Evolutionary conservation across 2,329 filamentous ascomycete genomes (phyloP).

Genomic region (Aspergillus pseudoglaucus): DNA sequence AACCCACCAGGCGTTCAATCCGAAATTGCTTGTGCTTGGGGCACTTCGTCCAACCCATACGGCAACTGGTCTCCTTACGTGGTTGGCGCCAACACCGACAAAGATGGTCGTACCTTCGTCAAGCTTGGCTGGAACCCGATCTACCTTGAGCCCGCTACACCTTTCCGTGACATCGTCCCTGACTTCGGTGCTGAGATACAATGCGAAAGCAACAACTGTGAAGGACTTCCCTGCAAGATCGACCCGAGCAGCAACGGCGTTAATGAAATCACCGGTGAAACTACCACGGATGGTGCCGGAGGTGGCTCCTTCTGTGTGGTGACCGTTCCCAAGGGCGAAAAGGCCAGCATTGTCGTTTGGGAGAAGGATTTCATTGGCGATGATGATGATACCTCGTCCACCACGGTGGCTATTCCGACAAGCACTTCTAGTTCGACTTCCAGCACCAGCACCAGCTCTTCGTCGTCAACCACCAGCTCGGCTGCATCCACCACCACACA

Average conservation of each 20-base stretch:
- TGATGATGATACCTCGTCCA: constrained; percentile 4
- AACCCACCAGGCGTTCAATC: constrained; percentile 62
- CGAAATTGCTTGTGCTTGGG: constrained; percentile 65
- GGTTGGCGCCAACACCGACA: constrained; percentile 65
- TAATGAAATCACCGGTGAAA: constrained; percentile 52
- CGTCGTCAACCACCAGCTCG: constrained; percentile 7
- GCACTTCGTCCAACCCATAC: constrained; percentile 53
- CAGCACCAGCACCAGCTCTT: constrained; percentile 9
- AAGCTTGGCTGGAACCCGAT: constrained; percentile 76
- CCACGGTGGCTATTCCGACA: constrained; percentile 8
- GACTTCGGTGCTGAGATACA: constrained; percentile 64
- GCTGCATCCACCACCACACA: constrained; percentile 7
- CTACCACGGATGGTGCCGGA: constrained; percentile 56
- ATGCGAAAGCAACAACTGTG: constrained; percentile 60
- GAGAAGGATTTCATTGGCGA: constrained; percentile 17
- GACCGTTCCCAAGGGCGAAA: constrained; percentile 61
- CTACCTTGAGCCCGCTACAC: constrained; percentile 51
- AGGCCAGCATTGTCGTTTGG: constrained; percentile 62
- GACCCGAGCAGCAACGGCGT: constrained; percentile 52
- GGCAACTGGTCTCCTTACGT: constrained; percentile 77
- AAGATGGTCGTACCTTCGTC: constrained; percentile 60
- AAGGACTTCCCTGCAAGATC: constrained; percentile 68
- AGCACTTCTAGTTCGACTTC: constrained; percentile 6
- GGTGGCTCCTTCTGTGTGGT: constrained; percentile 68
- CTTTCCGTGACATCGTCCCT: constrained; percentile 52